A percentile compares a stretch with the other conserved stretches of the same genome.
Conservation (phyloP, 148 eudicot species). For the Silene conica region DNA sequence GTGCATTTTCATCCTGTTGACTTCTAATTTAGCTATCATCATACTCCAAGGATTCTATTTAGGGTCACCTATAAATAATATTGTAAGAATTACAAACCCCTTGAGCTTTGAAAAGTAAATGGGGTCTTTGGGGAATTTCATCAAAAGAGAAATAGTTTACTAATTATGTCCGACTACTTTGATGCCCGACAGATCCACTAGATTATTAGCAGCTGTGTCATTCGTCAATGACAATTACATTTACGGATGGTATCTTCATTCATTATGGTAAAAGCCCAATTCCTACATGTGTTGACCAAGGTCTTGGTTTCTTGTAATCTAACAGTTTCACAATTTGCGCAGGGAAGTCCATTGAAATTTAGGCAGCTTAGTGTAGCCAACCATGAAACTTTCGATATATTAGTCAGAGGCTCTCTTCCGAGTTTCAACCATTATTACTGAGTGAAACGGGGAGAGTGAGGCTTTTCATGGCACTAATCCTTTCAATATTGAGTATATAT, state of each 20-base stretch:
- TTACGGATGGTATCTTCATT: too few species aligned
- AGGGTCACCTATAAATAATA: conserved; percentile 56
- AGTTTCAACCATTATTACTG: too few species aligned
- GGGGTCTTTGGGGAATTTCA: not conserved
- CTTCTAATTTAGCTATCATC: conserved; percentile 64
- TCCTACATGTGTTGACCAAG: too few species aligned
- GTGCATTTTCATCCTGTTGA: conserved; percentile 53
- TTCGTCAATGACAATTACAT: conserved; percentile 37
- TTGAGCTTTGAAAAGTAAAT: not conserved
- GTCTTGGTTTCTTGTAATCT: not conserved
- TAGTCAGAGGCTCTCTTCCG: too few species aligned
- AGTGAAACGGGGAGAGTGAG: too few species aligned
- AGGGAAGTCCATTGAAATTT: conserved; percentile 14
- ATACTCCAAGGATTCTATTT: conserved; percentile 76
- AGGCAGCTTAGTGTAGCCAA: not conserved
- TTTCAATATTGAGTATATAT: too few species aligned
- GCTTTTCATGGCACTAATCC: too few species aligned
- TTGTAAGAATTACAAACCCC: conserved; percentile 42
- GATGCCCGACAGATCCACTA: conserved; percentile 49
- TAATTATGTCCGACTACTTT: not conserved
- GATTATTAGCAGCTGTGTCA: conserved; percentile 50
- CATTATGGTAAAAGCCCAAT: too few species aligned
- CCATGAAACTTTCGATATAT: not conserved
- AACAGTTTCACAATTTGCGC: not conserved
- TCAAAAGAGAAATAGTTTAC: not conserved